phyloP scores from a whole-genome alignment of 768 basidiomycete species.

The Phaffia tasmanica region DNA sequence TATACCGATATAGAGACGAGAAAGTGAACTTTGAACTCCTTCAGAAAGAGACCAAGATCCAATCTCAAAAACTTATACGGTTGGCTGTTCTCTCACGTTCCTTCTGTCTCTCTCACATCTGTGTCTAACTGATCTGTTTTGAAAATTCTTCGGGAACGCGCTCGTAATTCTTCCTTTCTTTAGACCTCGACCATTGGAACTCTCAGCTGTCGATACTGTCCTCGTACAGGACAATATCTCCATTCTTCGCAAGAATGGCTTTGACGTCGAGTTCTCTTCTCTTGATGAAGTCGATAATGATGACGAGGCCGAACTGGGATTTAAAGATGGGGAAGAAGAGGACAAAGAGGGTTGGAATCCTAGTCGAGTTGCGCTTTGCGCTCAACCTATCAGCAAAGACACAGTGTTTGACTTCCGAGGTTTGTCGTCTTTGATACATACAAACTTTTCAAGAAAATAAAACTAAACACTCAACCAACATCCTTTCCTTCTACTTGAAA shows the following conservation, averaged over 20 bases:
- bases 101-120: too few species aligned
- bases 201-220: conserved; percentile 83
- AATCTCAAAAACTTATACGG: conserved; percentile 74
- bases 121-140: too few species aligned
- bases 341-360: conserved; percentile 31
- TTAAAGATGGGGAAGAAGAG: neutral
- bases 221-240: conserved; percentile 75
- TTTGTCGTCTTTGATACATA: conserved; percentile 32
- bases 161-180: neutral
- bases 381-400: conserved; percentile 83
- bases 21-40: conserved; percentile 96
- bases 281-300: conserved; percentile 35
- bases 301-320: conserved; percentile 35
- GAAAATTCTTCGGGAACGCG: too few species aligned
- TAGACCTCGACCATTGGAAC: conserved; percentile 65
- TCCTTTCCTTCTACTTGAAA: neutral
- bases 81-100: conserved; percentile 38
- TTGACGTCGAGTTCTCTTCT: conserved; percentile 59
- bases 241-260: conserved; percentile 75
- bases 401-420: conserved; percentile 84
- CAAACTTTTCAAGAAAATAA: conserved; percentile 15
- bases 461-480: conserved; percentile 11
- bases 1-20: conserved; percentile 52
- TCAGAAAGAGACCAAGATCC: conserved; percentile 78
- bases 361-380: conserved; percentile 49